Conservation (phyloP, 2,329 filamentous ascomycete species). For the Pseudogymnoascus sp. region DNA sequence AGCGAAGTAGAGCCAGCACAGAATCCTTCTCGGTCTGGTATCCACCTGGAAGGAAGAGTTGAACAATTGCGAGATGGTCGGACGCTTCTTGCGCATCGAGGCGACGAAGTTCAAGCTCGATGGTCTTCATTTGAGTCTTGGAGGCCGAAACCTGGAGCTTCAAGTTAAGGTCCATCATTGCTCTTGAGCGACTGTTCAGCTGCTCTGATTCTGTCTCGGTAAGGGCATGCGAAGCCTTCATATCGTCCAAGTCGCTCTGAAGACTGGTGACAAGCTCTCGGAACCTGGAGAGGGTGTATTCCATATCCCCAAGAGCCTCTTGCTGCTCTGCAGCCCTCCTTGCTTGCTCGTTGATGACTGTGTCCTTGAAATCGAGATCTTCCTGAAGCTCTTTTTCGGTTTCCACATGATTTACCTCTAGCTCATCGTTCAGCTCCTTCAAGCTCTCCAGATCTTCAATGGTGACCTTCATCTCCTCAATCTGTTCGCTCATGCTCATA, state of each 20-base stretch:
- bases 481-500: conserved; percentile 70
- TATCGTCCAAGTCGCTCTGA: conserved; percentile 81
- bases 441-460: conserved; percentile 84
- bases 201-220: conserved; percentile 90
- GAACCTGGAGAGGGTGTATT: conserved; percentile 84
- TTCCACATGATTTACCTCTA: conserved; percentile 87
- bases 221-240: conserved; percentile 83
- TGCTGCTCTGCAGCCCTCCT: conserved; percentile 69
- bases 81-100: conserved; percentile 83
- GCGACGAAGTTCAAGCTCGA: conserved; percentile 79
- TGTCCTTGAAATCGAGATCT: conserved; percentile 83
- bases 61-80: conserved; percentile 82
- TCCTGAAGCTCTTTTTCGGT: conserved; percentile 91
- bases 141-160: conserved; percentile 84
- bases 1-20: conserved; percentile 77
- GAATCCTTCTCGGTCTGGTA: conserved; percentile 77
- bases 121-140: conserved; percentile 89
- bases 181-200: conserved; percentile 75
- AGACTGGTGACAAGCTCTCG: conserved; percentile 78
- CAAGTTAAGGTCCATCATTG: conserved; percentile 95
- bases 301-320: conserved; percentile 72
- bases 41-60: conserved; percentile 78
- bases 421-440: conserved; percentile 88
- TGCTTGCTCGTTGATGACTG: conserved; percentile 71
- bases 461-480: conserved; percentile 71